Base-by-base conservation (phyloP, 306 rosid species). In the Hippophae tibetana region DNA sequence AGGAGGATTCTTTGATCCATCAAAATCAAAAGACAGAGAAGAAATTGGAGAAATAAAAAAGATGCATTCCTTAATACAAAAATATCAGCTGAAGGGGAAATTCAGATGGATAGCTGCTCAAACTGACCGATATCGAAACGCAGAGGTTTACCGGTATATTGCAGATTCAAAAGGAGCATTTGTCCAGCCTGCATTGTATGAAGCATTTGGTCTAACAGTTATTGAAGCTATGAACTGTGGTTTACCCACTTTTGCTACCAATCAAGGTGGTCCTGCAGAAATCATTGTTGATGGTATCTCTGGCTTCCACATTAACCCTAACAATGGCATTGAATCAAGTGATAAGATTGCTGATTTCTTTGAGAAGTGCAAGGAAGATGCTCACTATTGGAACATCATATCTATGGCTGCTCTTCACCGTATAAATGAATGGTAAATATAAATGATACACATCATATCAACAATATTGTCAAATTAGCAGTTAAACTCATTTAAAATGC, bases 211-310 rank as follows among this genome's bases (percentile, higher is more conserved):
- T 42, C 87, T 90, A 8, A 90, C 97, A 23, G 97, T 90, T 44
- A 83, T 90, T 49, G 97, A 90, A 72, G 97, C 97, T 27, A 84
- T 90, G 96, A 90, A 87, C 83, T 85, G 96, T 68, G 98, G 98
- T 47, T 53, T 90, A 45, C 98, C 98, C 23, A 79, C 92, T 51
- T 90, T 90, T 64, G 98, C 96, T 5, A 90, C 98, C 42, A 85
- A 85, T 60, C 92, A 83, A 78, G 98, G 98, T 9, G 98, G 96
- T 27, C 98, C 98, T 1, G 98, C 96, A 0, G 98, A 90, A 60
- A 90, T 90, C 58, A 81, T 90, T 44, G 84, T 83, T 40, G 87
- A 90, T 54, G 92, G 86, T 3, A 62, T 87, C 68, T 90, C 98
- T 0, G 98, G 96, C 0, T 85, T 87, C 74, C 98, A 83, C 38